These are phyloP conservation scores for Phlebiopsis flavidoalba DNA, from an alignment of 768 basidiomycete genomes.

Conservation along the genomic window DNA sequence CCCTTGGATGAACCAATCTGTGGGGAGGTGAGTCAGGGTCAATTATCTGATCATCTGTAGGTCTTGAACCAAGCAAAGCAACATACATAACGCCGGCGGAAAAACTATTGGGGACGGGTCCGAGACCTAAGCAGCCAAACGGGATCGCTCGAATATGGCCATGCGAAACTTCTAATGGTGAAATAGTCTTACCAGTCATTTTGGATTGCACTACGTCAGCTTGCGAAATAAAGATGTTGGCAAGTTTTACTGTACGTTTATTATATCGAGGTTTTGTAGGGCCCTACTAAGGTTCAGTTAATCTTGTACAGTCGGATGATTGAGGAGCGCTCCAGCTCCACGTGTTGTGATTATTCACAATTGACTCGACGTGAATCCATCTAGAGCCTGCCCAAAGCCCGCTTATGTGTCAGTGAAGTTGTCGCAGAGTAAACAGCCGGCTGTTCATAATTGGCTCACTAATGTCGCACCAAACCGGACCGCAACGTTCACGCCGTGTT, in stretches of 20 bases:
- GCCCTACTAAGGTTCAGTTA: conserved; percentile 26
- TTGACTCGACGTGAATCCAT: conserved; percentile 27
- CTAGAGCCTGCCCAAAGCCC: conserved; percentile 29
- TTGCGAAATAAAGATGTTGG: background rate
- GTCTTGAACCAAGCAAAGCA: no score
- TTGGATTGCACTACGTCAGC: background rate
- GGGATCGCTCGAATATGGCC: conserved; percentile 24
- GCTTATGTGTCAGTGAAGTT: no score
- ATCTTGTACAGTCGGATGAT: conserved; percentile 45
- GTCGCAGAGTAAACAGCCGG: background rate
- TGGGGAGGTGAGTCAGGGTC: no score
- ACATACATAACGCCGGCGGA: no score
- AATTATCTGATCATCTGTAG: no score
- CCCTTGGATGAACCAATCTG: conserved; percentile 50
- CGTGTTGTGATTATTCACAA: conserved; percentile 36
- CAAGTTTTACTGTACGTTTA: conserved; percentile 5
- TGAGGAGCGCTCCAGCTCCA: conserved; percentile 41
- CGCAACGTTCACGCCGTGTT: conserved; percentile 41
- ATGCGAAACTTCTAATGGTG: conserved; percentile 19
- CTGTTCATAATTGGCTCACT: conserved; percentile 35
- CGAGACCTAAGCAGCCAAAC: no score
- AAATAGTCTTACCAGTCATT: no score
- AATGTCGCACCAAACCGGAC: conserved; percentile 56
- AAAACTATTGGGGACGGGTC: no score
- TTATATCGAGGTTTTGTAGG: conserved; percentile 19